A percentile compares a stretch with the other conserved stretches of the same genome.
Evolutionary conservation across 2,329 filamentous ascomycete genomes (phyloP).

Genomic region (Sporothrix humicola): DNA sequence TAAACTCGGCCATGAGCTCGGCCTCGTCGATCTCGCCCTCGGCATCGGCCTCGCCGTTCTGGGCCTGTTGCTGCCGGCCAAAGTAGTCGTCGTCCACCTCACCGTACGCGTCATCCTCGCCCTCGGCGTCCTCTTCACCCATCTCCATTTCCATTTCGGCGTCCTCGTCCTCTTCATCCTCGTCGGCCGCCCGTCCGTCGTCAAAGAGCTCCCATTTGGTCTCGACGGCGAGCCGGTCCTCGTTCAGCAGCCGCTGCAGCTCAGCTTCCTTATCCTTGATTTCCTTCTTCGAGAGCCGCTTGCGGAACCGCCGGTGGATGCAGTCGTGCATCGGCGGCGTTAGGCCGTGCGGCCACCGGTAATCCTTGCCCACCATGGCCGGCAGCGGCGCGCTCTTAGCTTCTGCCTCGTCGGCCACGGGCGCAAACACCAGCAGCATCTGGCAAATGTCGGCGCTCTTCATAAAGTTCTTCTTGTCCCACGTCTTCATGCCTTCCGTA

Average conservation of each 20-base stretch:
- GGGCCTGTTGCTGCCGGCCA: slow-evolving; percentile 41
- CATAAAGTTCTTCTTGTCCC: slow-evolving; percentile 86
- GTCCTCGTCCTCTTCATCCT: slow-evolving; percentile 53
- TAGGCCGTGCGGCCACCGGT: slow-evolving; percentile 82
- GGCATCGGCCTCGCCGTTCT: slow-evolving; percentile 8
- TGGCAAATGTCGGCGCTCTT: slow-evolving; percentile 89
- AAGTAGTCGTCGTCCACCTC: slow-evolving; percentile 64
- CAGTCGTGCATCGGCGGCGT: slow-evolving; percentile 89
- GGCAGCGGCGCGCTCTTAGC: slow-evolving; percentile 72
- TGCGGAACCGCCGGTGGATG: slow-evolving; percentile 80
- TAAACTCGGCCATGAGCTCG: slow-evolving; percentile 47
- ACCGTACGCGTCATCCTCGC: slow-evolving; percentile 56
- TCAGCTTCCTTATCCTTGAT: slow-evolving; percentile 84
- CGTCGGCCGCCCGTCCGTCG: slow-evolving; percentile 46
- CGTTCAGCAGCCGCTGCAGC: slow-evolving; percentile 73
- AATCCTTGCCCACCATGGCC: slow-evolving; percentile 68
- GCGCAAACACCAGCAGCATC: slow-evolving; percentile 81
- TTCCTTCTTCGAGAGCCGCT: slow-evolving; percentile 79
- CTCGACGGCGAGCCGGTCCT: slow-evolving; percentile 67
- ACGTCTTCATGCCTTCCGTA: slow-evolving; percentile 90
- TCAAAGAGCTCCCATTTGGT: slow-evolving; percentile 71
- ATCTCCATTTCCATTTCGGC: slow-evolving; percentile 65
- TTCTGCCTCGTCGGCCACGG: slow-evolving; percentile 69
- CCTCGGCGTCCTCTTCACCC: slow-evolving; percentile 60
- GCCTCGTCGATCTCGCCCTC: slow-evolving; percentile 44